Percentiles rank a stretch among this genome's conserved stretches.
Evolutionary conservation across 2,329 filamentous ascomycete genomes (phyloP).

Genomic region (Colletotrichum scovillei): DNA sequence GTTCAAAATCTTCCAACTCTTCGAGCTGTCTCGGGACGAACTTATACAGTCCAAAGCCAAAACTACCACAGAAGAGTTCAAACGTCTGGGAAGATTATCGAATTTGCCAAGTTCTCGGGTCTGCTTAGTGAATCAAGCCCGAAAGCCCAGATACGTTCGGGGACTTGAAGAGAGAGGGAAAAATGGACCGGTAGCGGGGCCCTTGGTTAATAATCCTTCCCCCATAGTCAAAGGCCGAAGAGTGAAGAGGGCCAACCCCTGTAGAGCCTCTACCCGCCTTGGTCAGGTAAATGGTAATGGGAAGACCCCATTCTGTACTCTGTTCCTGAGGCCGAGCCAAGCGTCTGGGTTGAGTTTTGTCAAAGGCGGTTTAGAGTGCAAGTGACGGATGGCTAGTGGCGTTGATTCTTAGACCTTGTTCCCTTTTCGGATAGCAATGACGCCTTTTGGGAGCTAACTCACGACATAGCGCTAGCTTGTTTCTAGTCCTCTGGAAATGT

Average conservation of each 20-base stretch:
- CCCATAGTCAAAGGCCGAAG: not conserved
- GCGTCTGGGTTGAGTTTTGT: not conserved
- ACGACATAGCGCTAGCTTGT: not conserved
- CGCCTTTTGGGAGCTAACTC: conserved; percentile 1
- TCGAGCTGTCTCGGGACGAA: conserved; percentile 4
- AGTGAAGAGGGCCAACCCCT: conserved; percentile 1
- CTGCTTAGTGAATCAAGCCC: conserved; percentile 14
- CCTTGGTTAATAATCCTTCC: conserved; percentile 11
- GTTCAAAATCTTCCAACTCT: not conserved
- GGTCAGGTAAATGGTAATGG: too few relatives aligned
- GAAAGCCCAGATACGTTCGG: conserved; percentile 5
- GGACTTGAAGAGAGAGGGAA: conserved; percentile 5
- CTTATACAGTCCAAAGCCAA: not conserved
- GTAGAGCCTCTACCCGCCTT: not conserved
- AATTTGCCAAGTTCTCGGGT: not conserved
- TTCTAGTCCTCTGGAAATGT: not conserved
- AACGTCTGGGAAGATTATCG: not conserved
- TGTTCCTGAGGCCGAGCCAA: not conserved
- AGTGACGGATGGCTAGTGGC: conserved; percentile 1
- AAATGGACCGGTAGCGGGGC: conserved; percentile 33
- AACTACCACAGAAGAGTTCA: too few relatives aligned
- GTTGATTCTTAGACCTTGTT: not conserved
- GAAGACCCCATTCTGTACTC: not conserved
- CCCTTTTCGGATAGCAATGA: not conserved
- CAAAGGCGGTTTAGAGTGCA: not conserved